These are phyloP conservation scores for Colletotrichum paranaense DNA, from an alignment of 2,329 filamentous ascomycete species.

Conservation along the genomic window DNA sequence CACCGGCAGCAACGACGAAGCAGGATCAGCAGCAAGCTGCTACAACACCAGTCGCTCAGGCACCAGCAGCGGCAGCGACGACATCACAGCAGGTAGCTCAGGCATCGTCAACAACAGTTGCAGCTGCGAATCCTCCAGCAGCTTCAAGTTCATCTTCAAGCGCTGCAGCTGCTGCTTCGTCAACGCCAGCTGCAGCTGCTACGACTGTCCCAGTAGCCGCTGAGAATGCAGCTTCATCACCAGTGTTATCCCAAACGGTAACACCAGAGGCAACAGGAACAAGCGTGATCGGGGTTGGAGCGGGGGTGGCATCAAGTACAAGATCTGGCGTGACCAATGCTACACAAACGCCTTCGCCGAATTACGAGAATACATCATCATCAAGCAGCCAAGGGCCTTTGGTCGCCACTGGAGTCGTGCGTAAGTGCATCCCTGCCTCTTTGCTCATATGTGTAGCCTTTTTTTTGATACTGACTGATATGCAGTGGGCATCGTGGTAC, in stretches of 20 bases:
- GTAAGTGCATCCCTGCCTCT: background rate
- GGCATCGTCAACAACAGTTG: background rate
- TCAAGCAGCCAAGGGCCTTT: background rate
- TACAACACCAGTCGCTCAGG: background rate
- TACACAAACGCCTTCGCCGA: background rate
- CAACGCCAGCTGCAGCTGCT: background rate
- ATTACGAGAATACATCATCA: background rate
- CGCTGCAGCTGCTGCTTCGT: background rate
- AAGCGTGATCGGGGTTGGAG: background rate
- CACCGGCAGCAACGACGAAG: slow-evolving; percentile 5
- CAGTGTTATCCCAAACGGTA: background rate
- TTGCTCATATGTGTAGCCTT: background rate
- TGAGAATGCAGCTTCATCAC: background rate
- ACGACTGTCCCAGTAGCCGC: background rate
- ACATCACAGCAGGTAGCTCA: background rate
- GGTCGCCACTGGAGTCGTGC: slow-evolving; percentile 21
- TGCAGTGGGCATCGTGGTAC: slow-evolving; percentile 15
- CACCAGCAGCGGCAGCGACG: background rate
- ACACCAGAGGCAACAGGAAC: background rate
- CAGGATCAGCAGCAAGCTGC: slow-evolving; percentile 5
- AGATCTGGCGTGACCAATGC: background rate
- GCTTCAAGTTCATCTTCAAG: background rate
- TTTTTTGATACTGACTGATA: background rate
- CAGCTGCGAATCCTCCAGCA: background rate
- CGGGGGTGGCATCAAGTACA: background rate